Evolutionary conservation across 371 early-diverging fungal genomes (phyloP).

Genomic region (Nematocida minor): DNA sequence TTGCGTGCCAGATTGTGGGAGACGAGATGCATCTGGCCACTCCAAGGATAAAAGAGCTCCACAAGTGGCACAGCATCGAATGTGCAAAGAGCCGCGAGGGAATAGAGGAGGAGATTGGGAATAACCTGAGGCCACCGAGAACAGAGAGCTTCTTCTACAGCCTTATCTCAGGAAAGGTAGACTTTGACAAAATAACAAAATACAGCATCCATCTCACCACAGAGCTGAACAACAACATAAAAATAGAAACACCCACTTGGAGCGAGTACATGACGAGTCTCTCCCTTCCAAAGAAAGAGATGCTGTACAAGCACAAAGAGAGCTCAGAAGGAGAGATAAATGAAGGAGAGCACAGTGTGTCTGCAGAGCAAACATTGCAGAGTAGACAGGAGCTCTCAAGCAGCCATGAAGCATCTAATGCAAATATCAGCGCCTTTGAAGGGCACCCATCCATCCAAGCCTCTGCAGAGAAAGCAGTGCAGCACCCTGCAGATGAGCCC

Average conservation of each 20-base stretch:
- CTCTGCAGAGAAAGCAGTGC: no score
- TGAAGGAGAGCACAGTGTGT: no score
- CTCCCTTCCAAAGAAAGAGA: background rate
- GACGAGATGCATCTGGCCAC: no score
- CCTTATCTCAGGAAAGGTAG: background rate
- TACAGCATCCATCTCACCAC: background rate
- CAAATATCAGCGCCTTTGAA: no score
- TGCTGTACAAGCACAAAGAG: background rate
- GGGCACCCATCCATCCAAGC: no score
- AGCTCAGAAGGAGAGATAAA: background rate
- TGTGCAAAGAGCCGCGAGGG: background rate
- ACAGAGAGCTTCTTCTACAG: background rate
- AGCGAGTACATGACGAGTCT: background rate
- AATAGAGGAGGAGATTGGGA: background rate
- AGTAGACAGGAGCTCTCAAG: no score
- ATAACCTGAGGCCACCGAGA: no score
- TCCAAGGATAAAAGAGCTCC: background rate
- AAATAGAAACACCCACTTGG: background rate
- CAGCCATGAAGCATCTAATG: no score
- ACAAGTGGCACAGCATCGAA: background rate
- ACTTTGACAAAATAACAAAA: background rate
- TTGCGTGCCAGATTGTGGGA: background rate
- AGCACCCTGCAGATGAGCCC: no score
- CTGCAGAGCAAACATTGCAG: no score
- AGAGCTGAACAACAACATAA: background rate